Evolutionary conservation across 1,284 basidiomycete species (phyloP), one percentile per base, ranked within the genome.

Genomic region (Crepidotus sp.): DNA sequence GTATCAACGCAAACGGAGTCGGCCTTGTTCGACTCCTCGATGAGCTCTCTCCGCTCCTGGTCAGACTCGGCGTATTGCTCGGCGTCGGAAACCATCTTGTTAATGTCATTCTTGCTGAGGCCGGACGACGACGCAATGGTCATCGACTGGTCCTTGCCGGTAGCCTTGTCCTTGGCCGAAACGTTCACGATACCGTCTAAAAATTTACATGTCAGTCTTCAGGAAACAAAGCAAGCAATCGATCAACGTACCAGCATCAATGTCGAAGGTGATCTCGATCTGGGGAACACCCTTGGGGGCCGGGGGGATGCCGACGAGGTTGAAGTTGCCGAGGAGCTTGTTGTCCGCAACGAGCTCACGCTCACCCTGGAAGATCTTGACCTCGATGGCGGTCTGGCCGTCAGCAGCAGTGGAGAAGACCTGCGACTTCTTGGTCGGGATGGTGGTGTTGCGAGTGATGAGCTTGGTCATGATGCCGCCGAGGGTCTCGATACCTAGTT

Each of bases 291-390:
- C 95, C 74, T 97, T 96, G 54, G 94, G 91, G 11, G 94, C 95
- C 31, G 95, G 95, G 33, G 95, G 95, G 53, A 98, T 93, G 46
- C 95, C 94, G 50, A 92, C 88, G 51, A 98, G 85, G 73, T 97
- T 94, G 83, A 98, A 98, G 75, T 97, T 96, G 54, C 95, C 96
- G 54, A 98, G 84, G n/a, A 98, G 69, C 73, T 98, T 98, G 84
- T 98, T 98, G 73, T 98, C 94, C 43, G 87, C 76, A 45, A 93
- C 89, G 55, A 98, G 81, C 67, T 97, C 93, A 74, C 95, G 92
- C 74, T 98, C 96, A 61, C 95, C 95, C 70, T 98, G 92, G 76
- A 81, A 97, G 58, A 97, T 90, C 79, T 96, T 95, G 67, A 97
- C 91, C 66, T 95, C 90, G 52, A 97, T 95, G 29, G 92, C 91